These are phyloP conservation scores for Leccinum arenicola DNA, from an alignment of 768 basidiomycete species.

Conservation along the genomic window DNA sequence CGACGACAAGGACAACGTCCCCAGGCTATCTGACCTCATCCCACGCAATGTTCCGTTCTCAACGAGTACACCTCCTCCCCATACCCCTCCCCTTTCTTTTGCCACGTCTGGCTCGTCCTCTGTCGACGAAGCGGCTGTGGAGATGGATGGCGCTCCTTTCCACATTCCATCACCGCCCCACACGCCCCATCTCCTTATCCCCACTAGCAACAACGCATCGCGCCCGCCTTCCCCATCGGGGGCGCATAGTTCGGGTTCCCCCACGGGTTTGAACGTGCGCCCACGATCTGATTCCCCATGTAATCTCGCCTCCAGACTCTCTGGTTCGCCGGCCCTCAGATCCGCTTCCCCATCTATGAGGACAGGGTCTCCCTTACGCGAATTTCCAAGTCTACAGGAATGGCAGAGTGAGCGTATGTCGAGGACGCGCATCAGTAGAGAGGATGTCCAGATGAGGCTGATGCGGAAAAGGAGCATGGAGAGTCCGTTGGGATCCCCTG, in stretches of 20 bases:
- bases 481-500: constrained; percentile 35
- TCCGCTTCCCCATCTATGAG: constrained; percentile 21
- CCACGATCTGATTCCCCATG: constrained; percentile 26
- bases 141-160: constrained; percentile 2
- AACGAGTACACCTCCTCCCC: constrained; percentile 29
- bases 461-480: constrained; percentile 43
- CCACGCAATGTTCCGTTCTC: constrained; percentile 22
- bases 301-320: constrained; percentile 12
- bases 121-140: constrained; percentile 7
- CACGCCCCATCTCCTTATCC: not conserved
- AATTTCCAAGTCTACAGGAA: constrained; percentile 21
- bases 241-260: constrained; percentile 16
- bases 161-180: constrained; percentile 5
- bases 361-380: constrained; percentile 30
- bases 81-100: constrained; percentile 20
- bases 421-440: constrained; percentile 49
- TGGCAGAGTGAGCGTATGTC: constrained; percentile 19
- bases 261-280: constrained; percentile 14
- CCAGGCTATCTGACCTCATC: constrained; percentile 26
- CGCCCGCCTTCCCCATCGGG: constrained; percentile 14
- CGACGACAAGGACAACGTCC: constrained; percentile 10
- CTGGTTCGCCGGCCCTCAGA: constrained; percentile 19
- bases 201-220: not conserved
- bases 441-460: constrained; percentile 51
- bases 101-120: constrained; percentile 17